These are phyloP conservation scores for Tagetes patula DNA, from an alignment of 129 eudicot species.

Conservation along the genomic window DNA sequence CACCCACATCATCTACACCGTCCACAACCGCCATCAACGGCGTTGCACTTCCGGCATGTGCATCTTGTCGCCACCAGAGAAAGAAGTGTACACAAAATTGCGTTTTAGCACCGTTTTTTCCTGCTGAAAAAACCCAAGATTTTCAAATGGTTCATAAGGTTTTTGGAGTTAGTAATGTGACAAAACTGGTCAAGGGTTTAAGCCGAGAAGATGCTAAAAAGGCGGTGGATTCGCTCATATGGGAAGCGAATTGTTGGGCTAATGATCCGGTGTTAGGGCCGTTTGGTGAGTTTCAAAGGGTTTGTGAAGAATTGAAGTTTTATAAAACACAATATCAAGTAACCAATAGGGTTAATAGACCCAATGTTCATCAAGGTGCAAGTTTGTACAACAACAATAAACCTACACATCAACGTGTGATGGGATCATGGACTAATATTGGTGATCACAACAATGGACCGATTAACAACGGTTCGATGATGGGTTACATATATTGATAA, in stretches of 20 bases:
- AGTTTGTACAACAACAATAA: conserved; percentile 30
- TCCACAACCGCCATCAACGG: conserved; percentile 13
- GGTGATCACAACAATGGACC: conserved; percentile 12
- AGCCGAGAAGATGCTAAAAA: conserved; percentile 48
- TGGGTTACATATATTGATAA: conserved; percentile 35
- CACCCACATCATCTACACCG: conserved; percentile 34
- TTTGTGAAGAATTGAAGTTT: conserved; percentile 58
- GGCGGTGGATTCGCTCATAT: conserved; percentile 69
- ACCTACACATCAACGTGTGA: conserved; percentile 29
- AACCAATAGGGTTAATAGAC: conserved; percentile 27
- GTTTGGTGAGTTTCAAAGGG: conserved; percentile 61
- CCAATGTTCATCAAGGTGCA: conserved; percentile 38
- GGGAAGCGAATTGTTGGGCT: conserved; percentile 78
- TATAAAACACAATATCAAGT: conserved; percentile 45
- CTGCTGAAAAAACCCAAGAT: conserved; percentile 61
- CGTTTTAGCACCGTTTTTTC: conserved; percentile 71
- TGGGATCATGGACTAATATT: conserved; percentile 38
- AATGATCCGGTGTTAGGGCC: conserved; percentile 76
- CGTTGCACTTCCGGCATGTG: conserved; percentile 58
- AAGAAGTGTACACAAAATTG: conserved; percentile 81
- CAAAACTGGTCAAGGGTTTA: conserved; percentile 52
- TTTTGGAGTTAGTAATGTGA: conserved; percentile 81
- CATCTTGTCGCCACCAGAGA: conserved; percentile 95
- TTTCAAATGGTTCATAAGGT: conserved; percentile 81
- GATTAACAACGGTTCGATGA: conserved; percentile 20